These are phyloP conservation scores for Leishmania mexicana DNA, from an alignment of 208 protist species.

Conservation along the genomic window DNA sequence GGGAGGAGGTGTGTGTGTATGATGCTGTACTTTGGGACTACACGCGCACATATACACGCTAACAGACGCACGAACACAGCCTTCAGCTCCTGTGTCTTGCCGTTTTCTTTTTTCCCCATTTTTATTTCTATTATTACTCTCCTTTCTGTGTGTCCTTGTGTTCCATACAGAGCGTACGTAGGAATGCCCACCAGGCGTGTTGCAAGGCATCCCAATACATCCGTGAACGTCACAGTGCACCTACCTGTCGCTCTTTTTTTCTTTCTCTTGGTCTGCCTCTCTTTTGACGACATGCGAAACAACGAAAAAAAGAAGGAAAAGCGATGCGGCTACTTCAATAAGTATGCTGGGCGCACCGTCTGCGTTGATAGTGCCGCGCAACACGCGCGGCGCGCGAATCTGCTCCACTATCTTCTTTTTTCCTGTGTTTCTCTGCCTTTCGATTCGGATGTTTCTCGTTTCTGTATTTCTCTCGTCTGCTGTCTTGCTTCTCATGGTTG, in stretches of 20 bases:
- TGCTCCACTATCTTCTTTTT: constrained; percentile 11
- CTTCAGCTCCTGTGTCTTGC: neutral
- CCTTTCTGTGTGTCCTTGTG: neutral
- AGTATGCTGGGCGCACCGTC: neutral
- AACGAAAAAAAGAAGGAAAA: neutral
- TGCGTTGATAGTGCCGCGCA: neutral
- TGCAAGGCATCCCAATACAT: neutral
- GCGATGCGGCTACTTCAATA: neutral
- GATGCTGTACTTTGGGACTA: neutral
- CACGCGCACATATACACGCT: neutral
- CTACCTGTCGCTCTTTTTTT: neutral
- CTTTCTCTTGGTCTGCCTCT: neutral
- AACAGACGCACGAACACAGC: neutral
- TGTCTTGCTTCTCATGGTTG: neutral
- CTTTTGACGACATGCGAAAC: neutral
- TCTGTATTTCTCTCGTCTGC: neutral
- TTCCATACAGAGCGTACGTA: neutral
- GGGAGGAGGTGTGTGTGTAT: neutral
- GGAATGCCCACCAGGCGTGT: neutral
- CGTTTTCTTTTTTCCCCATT: neutral
- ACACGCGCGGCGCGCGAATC: neutral
- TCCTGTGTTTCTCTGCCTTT: neutral
- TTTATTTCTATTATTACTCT: neutral
- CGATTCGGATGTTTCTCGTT: neutral
- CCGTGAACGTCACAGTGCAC: neutral